Percentiles rank a stretch among this genome's conserved stretches.
Evolutionary conservation across 805 yeast genomes (phyloP).

Genomic region (Sugiyamaella smithiae): DNA sequence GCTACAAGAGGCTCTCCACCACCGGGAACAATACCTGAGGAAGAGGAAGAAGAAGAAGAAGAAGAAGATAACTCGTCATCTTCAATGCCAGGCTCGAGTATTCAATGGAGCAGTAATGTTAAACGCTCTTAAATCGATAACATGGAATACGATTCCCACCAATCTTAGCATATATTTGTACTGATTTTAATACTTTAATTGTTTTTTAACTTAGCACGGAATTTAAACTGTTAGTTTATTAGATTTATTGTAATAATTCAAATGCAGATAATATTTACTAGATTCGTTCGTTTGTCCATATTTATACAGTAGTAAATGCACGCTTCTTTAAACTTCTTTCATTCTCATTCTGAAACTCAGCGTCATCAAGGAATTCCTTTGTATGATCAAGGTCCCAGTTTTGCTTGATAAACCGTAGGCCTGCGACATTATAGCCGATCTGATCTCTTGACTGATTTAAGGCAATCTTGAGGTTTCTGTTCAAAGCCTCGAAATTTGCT

Average conservation of each 20-base stretch:
- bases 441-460: conserved; percentile 52
- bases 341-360: conserved; percentile 51
- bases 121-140: too few relatives aligned
- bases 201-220: background rate
- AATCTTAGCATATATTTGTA: too few relatives aligned
- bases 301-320: conserved; percentile 41
- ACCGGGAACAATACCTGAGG: conserved; percentile 18
- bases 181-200: background rate
- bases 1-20: conserved; percentile 1
- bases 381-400: conserved; percentile 80
- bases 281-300: background rate
- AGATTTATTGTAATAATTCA: too few relatives aligned
- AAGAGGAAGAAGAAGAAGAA: conserved; percentile 22
- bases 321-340: conserved; percentile 67
- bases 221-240: too few relatives aligned
- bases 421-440: conserved; percentile 83
- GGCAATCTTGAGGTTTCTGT: conserved; percentile 55
- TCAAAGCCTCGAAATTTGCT: conserved; percentile 61
- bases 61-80: background rate
- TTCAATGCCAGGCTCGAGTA: conserved; percentile 4
- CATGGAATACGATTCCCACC: too few relatives aligned
- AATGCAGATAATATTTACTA: too few relatives aligned
- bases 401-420: conserved; percentile 65
- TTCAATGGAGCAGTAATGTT: conserved; percentile 22
- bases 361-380: conserved; percentile 68